phyloP scores from a whole-genome alignment of 2,329 filamentous ascomycete genomes.

The Diaporthe capsici region DNA sequence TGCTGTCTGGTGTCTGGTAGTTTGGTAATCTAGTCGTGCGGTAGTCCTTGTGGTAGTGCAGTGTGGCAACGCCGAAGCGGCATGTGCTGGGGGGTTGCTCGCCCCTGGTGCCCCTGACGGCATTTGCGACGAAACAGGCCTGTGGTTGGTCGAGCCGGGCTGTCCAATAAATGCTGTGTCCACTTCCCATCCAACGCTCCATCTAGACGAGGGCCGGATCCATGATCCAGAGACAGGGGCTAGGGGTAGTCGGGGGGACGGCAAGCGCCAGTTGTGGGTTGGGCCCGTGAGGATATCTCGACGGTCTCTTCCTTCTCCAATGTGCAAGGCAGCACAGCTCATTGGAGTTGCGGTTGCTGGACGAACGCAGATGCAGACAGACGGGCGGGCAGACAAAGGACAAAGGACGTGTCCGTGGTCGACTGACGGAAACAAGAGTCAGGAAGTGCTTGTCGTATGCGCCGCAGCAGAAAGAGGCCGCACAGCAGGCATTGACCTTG shows the following conservation, averaged over 20 bases:
- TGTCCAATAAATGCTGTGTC: constrained; percentile 36
- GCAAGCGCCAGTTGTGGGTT: constrained; percentile 9
- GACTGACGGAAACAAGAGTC: constrained; percentile 25
- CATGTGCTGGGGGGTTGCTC: constrained; percentile 23
- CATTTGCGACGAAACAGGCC: constrained; percentile 32
- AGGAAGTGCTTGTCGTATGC: constrained; percentile 3
- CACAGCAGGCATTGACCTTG: constrained; percentile 32
- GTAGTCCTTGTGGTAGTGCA: constrained; percentile 22
- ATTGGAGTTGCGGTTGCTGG: not conserved
- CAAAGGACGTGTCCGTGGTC: not conserved
- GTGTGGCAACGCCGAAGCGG: constrained; percentile 37
- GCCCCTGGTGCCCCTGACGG: constrained; percentile 38
- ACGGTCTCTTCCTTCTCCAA: not conserved
- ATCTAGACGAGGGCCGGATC: constrained; percentile 33
- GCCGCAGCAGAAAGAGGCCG: not conserved
- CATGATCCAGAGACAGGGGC: constrained; percentile 38
- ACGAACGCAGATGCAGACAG: not conserved
- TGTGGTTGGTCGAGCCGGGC: constrained; percentile 8
- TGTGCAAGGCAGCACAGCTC: not conserved
- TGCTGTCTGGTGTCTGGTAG: not conserved
- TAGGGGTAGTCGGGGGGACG: constrained; percentile 30
- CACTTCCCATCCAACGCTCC: constrained; percentile 34
- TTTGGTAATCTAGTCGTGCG: not conserved
- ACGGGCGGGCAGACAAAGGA: not conserved
- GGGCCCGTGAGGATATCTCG: not conserved